Conservation (phyloP, 2,329 filamentous ascomycete genomes). For the Phyllosticta ampelicida region DNA sequence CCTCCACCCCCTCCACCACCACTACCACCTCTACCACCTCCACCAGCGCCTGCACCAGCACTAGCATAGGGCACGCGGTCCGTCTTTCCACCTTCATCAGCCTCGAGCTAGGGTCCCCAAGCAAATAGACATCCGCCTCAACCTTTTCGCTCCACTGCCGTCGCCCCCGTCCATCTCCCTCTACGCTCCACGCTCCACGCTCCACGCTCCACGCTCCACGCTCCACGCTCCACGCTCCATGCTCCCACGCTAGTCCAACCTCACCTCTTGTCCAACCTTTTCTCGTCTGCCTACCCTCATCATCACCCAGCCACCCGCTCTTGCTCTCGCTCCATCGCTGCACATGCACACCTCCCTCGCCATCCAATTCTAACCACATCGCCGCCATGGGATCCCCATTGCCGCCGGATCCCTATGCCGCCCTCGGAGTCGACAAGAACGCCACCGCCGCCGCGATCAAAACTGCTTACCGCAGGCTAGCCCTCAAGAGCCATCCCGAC, state of each 20-base stretch:
- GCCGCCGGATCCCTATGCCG: slow-evolving; percentile 66
- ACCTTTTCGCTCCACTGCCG: background rate
- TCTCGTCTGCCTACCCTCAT: slow-evolving; percentile 2
- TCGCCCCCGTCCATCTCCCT: no score
- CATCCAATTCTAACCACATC: background rate
- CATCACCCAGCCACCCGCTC: slow-evolving; percentile 8
- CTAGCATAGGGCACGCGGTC: background rate
- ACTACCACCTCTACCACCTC: no score
- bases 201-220: no score
- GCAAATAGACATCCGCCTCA: background rate
- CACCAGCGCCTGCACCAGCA: no score
- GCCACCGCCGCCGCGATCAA: slow-evolving; percentile 64
- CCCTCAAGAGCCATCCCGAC: slow-evolving; percentile 82
- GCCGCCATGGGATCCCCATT: slow-evolving; percentile 40
- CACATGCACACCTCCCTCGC: slow-evolving; percentile 6
- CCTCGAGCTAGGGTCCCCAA: background rate
- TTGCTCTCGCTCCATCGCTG: slow-evolving; percentile 8
- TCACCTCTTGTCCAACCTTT: background rate
- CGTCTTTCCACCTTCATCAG: background rate
- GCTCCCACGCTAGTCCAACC: background rate
- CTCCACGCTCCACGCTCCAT: no score
- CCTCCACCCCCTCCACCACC: no score
- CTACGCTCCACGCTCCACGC: no score
- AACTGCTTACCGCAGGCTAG: slow-evolving; percentile 71
- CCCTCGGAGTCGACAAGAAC: slow-evolving; percentile 62